Evolutionary conservation across 1,284 basidiomycete genomes (phyloP), one percentile per base, ranked within the genome.

Genomic region (Bjerkandera adusta): DNA sequence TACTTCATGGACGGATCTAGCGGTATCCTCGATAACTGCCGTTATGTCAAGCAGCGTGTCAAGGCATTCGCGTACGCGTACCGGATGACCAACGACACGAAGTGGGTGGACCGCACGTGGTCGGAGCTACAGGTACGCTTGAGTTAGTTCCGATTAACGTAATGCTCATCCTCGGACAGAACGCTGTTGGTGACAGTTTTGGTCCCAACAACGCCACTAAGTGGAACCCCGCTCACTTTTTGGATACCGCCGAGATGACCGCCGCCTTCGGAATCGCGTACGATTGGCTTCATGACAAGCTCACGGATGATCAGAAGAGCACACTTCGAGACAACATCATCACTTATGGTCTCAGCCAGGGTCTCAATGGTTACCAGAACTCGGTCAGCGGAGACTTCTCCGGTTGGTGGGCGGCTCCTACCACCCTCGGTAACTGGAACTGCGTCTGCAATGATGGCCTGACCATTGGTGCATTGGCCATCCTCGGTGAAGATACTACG

Each of bases 401-500:
- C 40, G 75, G 83, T 45, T 85, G 87, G 85, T 84, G 81, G 83
- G 63, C 60, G 44, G 72, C 46, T 39, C 63, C 59, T 35, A 74
- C 73, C 52, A 79, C 71, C 29, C 69, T 69, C 29, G 87, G 96
- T 35, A 98, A 98, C 74, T 98, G 95, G 95, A 98, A 98, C 68
- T 98, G 96, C 59, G 92, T 98, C 52, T 93, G 87, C 74, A 99
- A 98, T 67, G 82, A 83, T 47, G 96, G 96, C 52, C 72, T 99
- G 55, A 90, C 90, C 20, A 68, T 97, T 60, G 97, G 80, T 44
- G 81, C 97, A 0, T 82, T 99, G 36, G 94, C 96, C 36, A 92
- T 99, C 59, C 71, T 92, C 15, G 83, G 79, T 49, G 89, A 95
- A 48, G 95, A 97, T 61, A 80, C 78, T 11, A 85, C 88, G 2